Evolutionary conservation across 257 asterid genomes (phyloP).

Genomic region (Solanum piurae): DNA sequence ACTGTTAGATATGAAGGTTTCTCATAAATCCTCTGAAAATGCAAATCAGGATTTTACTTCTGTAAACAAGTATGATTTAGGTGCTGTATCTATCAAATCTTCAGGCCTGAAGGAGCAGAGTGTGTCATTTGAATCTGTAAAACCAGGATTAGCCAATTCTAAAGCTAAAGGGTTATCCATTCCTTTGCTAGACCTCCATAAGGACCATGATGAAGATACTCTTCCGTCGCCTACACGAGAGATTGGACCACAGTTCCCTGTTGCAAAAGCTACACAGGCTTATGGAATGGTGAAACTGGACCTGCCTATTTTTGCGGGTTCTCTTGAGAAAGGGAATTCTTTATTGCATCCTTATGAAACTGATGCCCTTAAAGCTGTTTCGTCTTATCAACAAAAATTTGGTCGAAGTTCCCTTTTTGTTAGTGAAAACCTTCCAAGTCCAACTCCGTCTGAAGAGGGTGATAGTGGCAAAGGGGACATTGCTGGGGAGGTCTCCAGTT

Average conservation of each 20-base stretch:
- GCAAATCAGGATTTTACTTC: conserved; percentile 11
- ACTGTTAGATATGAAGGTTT: conserved; percentile 11
- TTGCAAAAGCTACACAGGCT: conserved; percentile 29
- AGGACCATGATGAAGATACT: conserved; percentile 87
- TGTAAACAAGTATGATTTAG: conserved; percentile 19
- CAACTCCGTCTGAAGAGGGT: conserved; percentile 91
- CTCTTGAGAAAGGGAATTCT: conserved; percentile 27
- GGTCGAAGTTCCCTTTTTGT: conserved; percentile 44
- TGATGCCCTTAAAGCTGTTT: conserved; percentile 86
- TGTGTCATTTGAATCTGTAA: conserved; percentile 14
- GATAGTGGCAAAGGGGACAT: conserved; percentile 53
- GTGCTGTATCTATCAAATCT: conserved; percentile 18
- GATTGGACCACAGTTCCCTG: conserved; percentile 39
- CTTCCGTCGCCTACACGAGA: conserved; percentile 95
- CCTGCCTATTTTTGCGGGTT: conserved; percentile 55
- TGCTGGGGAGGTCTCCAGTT: conserved; percentile 66
- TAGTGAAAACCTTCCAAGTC: conserved; percentile 80
- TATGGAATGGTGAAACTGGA: conserved; percentile 56
- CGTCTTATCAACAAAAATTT: conserved; percentile 93
- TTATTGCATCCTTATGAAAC: conserved; percentile 75
- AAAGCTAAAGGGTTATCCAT: conserved; percentile 47
- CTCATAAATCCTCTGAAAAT: conserved; percentile 18
- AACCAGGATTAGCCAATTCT: conserved; percentile 20
- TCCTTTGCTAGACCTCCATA: conserved; percentile 90
- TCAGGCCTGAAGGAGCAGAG: conserved; percentile 18